Percentiles rank a stretch among this genome's conserved stretches.
These are phyloP conservation scores for Schizothecium vesticola DNA, from an alignment of 495 filamentous ascomycete species.

Conservation along the genomic window DNA sequence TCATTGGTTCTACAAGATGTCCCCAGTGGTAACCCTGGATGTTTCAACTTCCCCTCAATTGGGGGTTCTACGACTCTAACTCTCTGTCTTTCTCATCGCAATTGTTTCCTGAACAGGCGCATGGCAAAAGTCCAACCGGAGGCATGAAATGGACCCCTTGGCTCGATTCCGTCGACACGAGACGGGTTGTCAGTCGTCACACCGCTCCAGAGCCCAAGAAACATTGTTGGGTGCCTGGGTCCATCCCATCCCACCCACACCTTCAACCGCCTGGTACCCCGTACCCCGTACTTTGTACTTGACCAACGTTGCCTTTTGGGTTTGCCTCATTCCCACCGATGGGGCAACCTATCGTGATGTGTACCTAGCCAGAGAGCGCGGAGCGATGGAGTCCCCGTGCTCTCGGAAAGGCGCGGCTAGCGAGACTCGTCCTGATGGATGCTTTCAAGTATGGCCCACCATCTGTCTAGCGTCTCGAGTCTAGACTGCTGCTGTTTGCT, in stretches of 20 bases:
- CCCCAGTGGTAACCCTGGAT: background rate
- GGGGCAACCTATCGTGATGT: background rate
- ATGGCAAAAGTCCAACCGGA: background rate
- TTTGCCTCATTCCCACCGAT: background rate
- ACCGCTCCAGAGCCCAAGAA: background rate
- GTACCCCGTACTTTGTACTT: background rate
- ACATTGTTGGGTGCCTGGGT: background rate
- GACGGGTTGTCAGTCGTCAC: background rate
- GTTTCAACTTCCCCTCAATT: background rate
- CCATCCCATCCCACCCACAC: background rate
- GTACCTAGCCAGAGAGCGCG: background rate
- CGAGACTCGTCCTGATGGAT: no score
- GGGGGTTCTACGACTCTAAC: background rate
- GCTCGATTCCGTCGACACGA: background rate
- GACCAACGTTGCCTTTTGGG: no score
- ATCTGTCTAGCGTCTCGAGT: background rate
- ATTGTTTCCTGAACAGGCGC: background rate
- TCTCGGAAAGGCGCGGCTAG: background rate
- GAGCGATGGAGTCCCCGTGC: background rate
- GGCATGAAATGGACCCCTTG: background rate
- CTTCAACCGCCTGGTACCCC: no score
- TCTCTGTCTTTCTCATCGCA: background rate
- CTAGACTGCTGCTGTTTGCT: background rate
- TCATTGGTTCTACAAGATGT: background rate
- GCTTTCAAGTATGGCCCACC: background rate